Evolutionary conservation across 371 early-diverging fungal genomes (phyloP), one percentile per base, ranked within the genome.

Genomic region (Mortierella sp.): DNA sequence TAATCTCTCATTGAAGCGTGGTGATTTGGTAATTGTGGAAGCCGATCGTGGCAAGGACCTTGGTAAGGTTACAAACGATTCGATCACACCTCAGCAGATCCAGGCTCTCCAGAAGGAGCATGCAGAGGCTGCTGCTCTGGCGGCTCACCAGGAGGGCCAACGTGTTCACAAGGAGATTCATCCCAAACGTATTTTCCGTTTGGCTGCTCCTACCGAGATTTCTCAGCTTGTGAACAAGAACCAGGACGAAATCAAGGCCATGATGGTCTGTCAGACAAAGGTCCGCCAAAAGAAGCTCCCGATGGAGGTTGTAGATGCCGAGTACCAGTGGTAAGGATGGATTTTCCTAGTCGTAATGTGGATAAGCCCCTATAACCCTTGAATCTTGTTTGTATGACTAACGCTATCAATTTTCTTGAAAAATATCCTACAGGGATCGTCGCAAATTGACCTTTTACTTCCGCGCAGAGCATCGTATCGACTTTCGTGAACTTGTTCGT

Each of bases 401-500:
- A 58, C 45, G 7, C 22, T 47, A 10, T 48, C 11, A 28, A 5
- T 6, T 28, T 16, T 16, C 60, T 53, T 19, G 21, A 63, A 22
- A 11, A 19, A 32, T 33, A n/a, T 4, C 5, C 19, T 28, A 21
- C 36, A 93, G 94, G 94, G 98, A 98, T 84, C 92, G 97, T 28
- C 94, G 96, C 81, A 97, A 97, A 88, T 86, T 98, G 65, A 98
- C 97, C 1, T 97, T 97, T 75, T 97, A 96, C 84, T 98, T 97
- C 86, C 90, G 94, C 1, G 96, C 97, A n/a, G 97, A 97, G 53
- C 92, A 93, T 64, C 91, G 99, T 55, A 96, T 99, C 62, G 99
- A 99, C 86, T 99, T 99, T 85, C 92, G 99, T 63, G 99, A 99
- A 77, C 90, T 99, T 41, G 99, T 99, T 65, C 93, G 97, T 48